Evolutionary conservation across 345 rosid species (phyloP).

Genomic region (Dipteronia sinensis): DNA sequence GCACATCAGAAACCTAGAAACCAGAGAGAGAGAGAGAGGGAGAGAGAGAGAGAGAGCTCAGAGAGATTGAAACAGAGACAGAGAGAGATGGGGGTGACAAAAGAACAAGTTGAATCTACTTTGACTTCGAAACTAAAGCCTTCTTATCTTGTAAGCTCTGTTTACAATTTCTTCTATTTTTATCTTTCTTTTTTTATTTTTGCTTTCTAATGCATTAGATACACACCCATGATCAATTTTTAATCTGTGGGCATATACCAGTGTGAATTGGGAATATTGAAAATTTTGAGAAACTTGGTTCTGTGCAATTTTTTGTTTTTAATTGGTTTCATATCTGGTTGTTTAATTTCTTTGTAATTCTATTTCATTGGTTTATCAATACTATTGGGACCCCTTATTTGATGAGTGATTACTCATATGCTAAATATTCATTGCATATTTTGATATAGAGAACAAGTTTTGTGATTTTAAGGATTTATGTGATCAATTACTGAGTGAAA

Average conservation of each 20-base stretch:
- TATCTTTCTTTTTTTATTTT: background rate
- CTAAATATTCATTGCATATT: background rate
- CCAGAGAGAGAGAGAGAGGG: background rate
- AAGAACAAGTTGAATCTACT: slow-evolving; percentile 75
- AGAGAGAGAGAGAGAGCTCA: no score
- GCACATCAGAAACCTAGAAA: background rate
- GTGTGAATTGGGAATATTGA: background rate
- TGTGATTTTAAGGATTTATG: background rate
- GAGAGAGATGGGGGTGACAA: slow-evolving; percentile 66
- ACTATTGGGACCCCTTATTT: background rate
- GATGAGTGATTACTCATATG: background rate
- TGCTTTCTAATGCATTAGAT: background rate
- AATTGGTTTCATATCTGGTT: background rate
- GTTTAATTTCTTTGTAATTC: background rate
- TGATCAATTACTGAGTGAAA: background rate
- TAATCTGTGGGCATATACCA: background rate
- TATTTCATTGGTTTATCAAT: background rate
- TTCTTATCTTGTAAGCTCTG: slow-evolving; percentile 57
- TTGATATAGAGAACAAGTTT: background rate
- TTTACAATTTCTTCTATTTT: background rate
- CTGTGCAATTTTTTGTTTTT: background rate
- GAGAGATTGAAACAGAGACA: slow-evolving; percentile 24
- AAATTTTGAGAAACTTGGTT: background rate
- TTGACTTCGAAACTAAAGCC: slow-evolving; percentile 72
- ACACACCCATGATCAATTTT: background rate